Evolutionary conservation across 306 rosid species (phyloP), one percentile per base, ranked within the genome.

Genomic region (Inga laurina): DNA sequence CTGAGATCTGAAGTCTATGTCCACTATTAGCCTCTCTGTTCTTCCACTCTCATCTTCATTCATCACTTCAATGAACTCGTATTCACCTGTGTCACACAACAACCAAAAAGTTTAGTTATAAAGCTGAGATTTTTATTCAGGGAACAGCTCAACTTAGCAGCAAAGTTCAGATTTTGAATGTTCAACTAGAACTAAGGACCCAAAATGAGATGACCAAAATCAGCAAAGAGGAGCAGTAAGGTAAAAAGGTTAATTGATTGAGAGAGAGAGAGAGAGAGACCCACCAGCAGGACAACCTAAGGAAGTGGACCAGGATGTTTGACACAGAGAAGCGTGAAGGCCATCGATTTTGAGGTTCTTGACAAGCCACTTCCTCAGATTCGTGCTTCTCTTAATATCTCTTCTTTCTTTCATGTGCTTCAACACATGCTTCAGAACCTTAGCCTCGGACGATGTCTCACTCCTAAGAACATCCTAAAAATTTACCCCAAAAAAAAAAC

Each of bases 1-100:
- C 61, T 94, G 94, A 7, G 94, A 91, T 91, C 88, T 94, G 73
- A 94, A 92, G 34, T 94, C 98, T 76, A 91, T 73, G 81, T 94
- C 98, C 15, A 94, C 86, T 82, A 92, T 88, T 0, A 94, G 34
- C 89, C 94, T 92, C 81, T 72, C 48, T 8, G 73, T 39, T 32
- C 57, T 82, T 10, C 8, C 77, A 27, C 78, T 75, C 72, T 86
- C 89, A 39, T 81, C 88, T 75, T 79, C 83, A 66, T 5, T 9
- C 45, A 76, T 82, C 13, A 88, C 90, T 69, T 94, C 92, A 59
- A 94, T 86, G 37, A 86, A 94, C 61, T 94, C 95, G 48, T 92
- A 92, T 49, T 82, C 91, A 75, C 95, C 97, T 94, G 10, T 94
- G 7, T 21, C 30, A 32, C 70, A 59, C 4, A 44, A 44, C 21